Base-by-base conservation (phyloP, 1,284 basidiomycete species). In the Vanrija sp. region DNA sequence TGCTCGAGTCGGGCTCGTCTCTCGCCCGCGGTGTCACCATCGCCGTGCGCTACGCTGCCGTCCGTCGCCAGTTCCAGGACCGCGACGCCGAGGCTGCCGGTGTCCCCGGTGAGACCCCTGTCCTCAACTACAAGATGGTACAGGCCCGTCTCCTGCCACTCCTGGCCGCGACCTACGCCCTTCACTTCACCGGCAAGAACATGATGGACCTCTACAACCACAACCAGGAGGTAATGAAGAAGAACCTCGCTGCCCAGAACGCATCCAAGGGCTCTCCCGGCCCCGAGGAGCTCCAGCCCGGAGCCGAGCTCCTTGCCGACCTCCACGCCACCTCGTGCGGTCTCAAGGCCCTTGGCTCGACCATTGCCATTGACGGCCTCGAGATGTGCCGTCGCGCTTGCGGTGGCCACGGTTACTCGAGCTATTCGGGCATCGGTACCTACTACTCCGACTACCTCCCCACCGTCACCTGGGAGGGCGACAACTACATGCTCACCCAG, bases 61-160 rank as follows among this genome's bases (percentile, higher is more conserved):
- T 82, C 12, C 74, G 82, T 49, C 69, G 82, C 26, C 82, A 83
- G 65, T 83, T 83, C 77, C 59, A 61, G 59, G 59, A 61, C 59
- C 59, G 55, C 28, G 80, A 75, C 54, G 68, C 68, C 14, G 78
- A 76, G 7, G 75, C 77, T 57, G 78, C 77, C 54, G 62, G 74
- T 59, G 54, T 66, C 15, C 43, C 43, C 16, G 59, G 59, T 34
- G 82, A 83, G 68, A 81, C 81, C 5, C 80, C 82, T 60, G 65
- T 83, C 19, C 73, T 83, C 62, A 82, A 83, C 69, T 83, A 83
- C 67, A 81, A 82, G 14, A 82, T 83, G 54, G 82, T 83, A 65
- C 82, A 83, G 69, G 74, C 81, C 19, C 75, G 82, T 23, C 68
- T 83, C 43, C 77, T 83, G 69, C 82, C 82, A 28, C 72, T 83